Evolutionary conservation across 805 yeast species (phyloP).

Genomic region (Kodamaea laetipori): DNA sequence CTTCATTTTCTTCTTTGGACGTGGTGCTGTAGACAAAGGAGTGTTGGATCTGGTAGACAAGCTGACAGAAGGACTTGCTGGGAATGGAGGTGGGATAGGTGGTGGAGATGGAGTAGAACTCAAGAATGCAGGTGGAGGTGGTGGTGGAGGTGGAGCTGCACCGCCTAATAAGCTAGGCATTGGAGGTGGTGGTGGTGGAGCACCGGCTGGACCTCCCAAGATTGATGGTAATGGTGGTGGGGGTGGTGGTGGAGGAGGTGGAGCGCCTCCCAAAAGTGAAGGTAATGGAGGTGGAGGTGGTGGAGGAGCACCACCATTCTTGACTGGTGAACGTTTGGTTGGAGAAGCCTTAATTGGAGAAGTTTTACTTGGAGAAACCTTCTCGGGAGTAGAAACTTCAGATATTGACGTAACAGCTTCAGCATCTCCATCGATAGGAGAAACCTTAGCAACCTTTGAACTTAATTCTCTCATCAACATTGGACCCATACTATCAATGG

Average conservation of each 20-base stretch:
- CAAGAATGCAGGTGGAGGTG: conserved; percentile 17
- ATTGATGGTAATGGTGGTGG: conserved; percentile 12
- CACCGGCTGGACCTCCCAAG: conserved; percentile 7
- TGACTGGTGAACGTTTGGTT: conserved; percentile 7
- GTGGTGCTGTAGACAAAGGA: conserved; percentile 51
- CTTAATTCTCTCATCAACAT: conserved; percentile 56
- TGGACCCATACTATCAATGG: conserved; percentile 46
- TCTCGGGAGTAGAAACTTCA: neutral
- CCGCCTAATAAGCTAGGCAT: conserved; percentile 7
- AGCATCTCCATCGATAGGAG: conserved; percentile 31
- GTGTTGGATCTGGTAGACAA: conserved; percentile 24
- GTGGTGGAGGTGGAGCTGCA: conserved; percentile 17
- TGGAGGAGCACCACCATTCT: neutral
- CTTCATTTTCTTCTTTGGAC: conserved; percentile 62
- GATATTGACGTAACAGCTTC: neutral
- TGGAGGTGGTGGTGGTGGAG: conserved; percentile 36
- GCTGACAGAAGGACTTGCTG: conserved; percentile 17
- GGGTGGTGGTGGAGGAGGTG: no score
- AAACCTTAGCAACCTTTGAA: conserved; percentile 48
- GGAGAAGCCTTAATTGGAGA: neutral
- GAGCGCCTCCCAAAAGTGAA: no score
- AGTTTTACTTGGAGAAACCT: conserved; percentile 1
- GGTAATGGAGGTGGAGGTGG: no score
- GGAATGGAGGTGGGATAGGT: conserved; percentile 26
- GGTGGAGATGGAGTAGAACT: conserved; percentile 22